Evolutionary conservation across 768 basidiomycete genomes (phyloP).

Genomic region (Boletus subparvulus): DNA sequence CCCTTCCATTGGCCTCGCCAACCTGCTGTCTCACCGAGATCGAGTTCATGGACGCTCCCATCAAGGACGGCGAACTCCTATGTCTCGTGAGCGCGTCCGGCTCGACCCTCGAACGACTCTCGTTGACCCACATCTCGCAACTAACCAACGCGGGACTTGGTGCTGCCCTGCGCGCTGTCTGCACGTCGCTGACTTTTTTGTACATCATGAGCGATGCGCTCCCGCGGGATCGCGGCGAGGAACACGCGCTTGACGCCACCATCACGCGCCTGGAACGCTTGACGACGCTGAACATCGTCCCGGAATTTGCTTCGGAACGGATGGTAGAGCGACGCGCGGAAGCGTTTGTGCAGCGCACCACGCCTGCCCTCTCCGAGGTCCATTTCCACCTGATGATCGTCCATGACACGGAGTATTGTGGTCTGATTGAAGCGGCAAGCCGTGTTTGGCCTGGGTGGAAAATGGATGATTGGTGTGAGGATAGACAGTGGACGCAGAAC

Average conservation of each 20-base stretch:
- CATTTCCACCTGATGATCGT: not conserved
- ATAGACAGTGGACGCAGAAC: too few species aligned
- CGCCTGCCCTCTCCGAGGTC: not conserved
- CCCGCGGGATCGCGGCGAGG: not conserved
- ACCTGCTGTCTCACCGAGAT: slow-evolving; percentile 4
- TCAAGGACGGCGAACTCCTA: slow-evolving; percentile 12
- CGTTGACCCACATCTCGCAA: not conserved
- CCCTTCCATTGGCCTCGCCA: not conserved
- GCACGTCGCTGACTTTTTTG: not conserved
- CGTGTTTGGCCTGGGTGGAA: slow-evolving; percentile 7
- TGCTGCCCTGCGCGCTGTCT: not conserved
- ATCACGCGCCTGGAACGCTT: slow-evolving; percentile 6
- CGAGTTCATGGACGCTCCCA: not conserved
- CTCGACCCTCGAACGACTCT: slow-evolving; percentile 6
- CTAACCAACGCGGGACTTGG: slow-evolving; percentile 8
- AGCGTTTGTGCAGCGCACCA: not conserved
- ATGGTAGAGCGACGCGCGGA: slow-evolving; percentile 8
- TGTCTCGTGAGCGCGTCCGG: slow-evolving; percentile 4
- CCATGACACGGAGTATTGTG: not conserved
- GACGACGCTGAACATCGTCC: not conserved
- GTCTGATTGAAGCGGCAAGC: not conserved
- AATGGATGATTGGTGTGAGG: not conserved
- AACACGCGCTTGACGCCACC: slow-evolving; percentile 5
- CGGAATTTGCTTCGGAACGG: not conserved
- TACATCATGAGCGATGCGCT: not conserved